These are phyloP conservation scores for Phytopythium boreale DNA, from an alignment of 352 stramenopile species.

Conservation along the genomic window DNA sequence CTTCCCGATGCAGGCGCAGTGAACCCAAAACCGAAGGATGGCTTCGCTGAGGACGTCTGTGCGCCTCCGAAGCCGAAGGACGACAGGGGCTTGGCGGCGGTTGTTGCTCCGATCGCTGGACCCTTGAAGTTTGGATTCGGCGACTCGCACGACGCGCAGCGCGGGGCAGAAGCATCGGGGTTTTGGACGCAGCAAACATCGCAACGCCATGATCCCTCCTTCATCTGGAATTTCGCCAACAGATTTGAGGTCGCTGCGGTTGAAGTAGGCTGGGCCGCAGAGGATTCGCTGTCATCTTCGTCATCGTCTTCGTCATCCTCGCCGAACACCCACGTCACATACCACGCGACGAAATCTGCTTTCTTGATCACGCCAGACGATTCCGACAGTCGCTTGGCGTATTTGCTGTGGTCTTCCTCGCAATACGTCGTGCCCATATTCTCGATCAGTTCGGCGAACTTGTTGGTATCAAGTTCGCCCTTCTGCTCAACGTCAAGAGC, in stretches of 20 bases:
- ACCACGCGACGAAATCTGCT: constrained; percentile 43
- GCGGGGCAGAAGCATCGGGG: constrained; percentile 7
- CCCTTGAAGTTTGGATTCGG: constrained; percentile 25
- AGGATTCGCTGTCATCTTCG: background rate
- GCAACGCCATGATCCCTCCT: constrained; percentile 31
- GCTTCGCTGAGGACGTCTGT: background rate
- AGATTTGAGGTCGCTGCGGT: constrained; percentile 5
- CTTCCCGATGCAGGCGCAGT: background rate
- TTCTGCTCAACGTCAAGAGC: constrained; percentile 17
- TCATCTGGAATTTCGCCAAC: constrained; percentile 17
- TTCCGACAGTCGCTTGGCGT: constrained; percentile 7
- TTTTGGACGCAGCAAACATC: constrained; percentile 27
- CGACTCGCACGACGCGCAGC: constrained; percentile 29
- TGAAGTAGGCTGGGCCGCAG: background rate
- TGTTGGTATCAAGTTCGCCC: constrained; percentile 21
- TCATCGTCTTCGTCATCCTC: constrained; percentile 10
- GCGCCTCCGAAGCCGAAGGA: constrained; percentile 1
- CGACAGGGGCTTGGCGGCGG: background rate
- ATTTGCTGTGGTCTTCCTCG: constrained; percentile 37
- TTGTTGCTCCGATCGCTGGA: background rate
- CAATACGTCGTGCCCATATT: constrained; percentile 37
- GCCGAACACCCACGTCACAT: constrained; percentile 48
- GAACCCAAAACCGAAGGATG: background rate
- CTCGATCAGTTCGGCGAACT: constrained; percentile 48
- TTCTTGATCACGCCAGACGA: constrained; percentile 23